Evolutionary conservation across 495 filamentous ascomycete genomes (phyloP).

Genomic region (Zalerion maritima): DNA sequence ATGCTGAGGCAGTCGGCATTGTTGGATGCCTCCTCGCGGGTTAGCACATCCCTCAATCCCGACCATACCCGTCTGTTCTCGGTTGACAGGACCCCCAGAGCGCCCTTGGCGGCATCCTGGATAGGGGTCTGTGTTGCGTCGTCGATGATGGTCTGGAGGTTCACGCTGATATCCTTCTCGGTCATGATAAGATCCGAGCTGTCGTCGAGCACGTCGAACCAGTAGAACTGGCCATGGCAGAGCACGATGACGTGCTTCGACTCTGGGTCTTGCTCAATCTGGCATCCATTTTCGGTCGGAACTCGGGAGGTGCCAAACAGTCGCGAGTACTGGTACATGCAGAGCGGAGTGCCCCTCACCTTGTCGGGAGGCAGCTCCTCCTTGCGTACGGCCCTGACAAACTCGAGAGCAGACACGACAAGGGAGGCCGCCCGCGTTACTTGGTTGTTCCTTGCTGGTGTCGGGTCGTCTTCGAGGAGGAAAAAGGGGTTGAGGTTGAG

Average conservation of each 20-base stretch:
- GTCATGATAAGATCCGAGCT: slow-evolving; percentile 94
- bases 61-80: slow-evolving; percentile 97
- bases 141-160: slow-evolving; percentile 81
- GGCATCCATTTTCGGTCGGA: slow-evolving; percentile 87
- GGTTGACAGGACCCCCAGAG: slow-evolving; percentile 83
- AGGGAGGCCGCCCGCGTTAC: slow-evolving; percentile 89
- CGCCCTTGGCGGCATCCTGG: slow-evolving; percentile 86
- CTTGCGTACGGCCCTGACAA: slow-evolving; percentile 81
- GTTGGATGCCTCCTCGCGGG: slow-evolving; percentile 72
- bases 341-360: slow-evolving; percentile 64
- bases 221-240: slow-evolving; percentile 95
- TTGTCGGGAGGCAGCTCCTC: slow-evolving; percentile 90
- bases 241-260: slow-evolving; percentile 89
- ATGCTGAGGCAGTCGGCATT: slow-evolving; percentile 90
- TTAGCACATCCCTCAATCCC: slow-evolving; percentile 75
- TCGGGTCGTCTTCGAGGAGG: slow-evolving; percentile 92
- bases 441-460: slow-evolving; percentile 88
- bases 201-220: slow-evolving; percentile 95
- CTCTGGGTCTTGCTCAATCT: slow-evolving; percentile 82
- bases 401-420: slow-evolving; percentile 76
- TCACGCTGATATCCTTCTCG: slow-evolving; percentile 84
- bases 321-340: slow-evolving; percentile 97
- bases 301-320: slow-evolving; percentile 92
- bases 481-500: slow-evolving; percentile 98
- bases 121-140: slow-evolving; percentile 82